Evolutionary conservation across 2,329 filamentous ascomycete genomes (phyloP).

Genomic region (Xylariaceae sp.): DNA sequence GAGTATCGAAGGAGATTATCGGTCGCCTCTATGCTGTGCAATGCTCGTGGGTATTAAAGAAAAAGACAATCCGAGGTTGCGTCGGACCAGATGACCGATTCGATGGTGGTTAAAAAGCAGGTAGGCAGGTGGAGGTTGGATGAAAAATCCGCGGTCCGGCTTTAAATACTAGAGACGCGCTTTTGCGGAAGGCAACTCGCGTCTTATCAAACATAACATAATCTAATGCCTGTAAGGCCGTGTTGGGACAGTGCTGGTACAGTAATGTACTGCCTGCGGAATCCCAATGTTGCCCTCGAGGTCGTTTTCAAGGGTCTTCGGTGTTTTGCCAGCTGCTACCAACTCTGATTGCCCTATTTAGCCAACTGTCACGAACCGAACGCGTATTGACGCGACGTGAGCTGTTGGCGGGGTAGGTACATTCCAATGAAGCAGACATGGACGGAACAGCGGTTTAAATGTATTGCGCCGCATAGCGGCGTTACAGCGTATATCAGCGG

Average conservation of each 20-base stretch:
- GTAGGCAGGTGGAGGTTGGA: slow-evolving; percentile 5
- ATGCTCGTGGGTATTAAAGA: slow-evolving; percentile 16
- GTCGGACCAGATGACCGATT: slow-evolving; percentile 2
- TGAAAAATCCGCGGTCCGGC: slow-evolving; percentile 10
- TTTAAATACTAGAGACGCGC: slow-evolving; percentile 26
- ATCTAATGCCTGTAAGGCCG: background rate
- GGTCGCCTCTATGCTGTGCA: slow-evolving; percentile 7
- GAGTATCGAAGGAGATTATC: background rate
- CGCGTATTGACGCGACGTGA: background rate
- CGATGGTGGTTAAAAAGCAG: slow-evolving; percentile 10
- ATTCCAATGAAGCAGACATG: too few relatives aligned
- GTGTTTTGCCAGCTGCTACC: background rate
- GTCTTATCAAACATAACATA: slow-evolving; percentile 9
- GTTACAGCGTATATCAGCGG: too few relatives aligned
- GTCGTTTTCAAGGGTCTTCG: too few relatives aligned
- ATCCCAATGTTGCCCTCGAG: too few relatives aligned
- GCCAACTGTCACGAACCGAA: background rate
- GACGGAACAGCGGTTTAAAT: too few relatives aligned
- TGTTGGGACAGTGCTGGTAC: background rate
- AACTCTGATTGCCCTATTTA: background rate
- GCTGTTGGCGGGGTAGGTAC: background rate
- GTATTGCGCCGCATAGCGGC: too few relatives aligned
- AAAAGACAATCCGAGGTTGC: background rate
- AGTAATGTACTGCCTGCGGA: background rate
- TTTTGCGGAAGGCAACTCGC: slow-evolving; percentile 19